phyloP scores from a whole-genome alignment of 2,329 filamentous ascomycete genomes.

The Sphaerostilbella broomeana region DNA sequence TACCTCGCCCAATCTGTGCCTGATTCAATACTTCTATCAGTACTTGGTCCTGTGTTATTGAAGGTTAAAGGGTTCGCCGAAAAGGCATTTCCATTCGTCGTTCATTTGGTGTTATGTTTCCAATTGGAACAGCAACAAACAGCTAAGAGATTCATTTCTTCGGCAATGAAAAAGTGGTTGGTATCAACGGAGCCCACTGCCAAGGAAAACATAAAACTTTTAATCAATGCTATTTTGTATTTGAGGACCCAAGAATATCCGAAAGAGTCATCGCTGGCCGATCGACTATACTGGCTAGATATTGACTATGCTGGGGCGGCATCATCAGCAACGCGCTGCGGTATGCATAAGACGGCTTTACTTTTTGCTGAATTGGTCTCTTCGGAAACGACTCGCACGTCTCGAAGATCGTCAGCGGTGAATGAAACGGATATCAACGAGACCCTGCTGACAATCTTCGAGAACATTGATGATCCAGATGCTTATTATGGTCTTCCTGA shows the following conservation, averaged over 20 bases:
- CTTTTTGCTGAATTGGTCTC: slow-evolving; percentile 71
- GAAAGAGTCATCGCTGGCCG: slow-evolving; percentile 68
- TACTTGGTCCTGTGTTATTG: slow-evolving; percentile 59
- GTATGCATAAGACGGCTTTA: slow-evolving; percentile 81
- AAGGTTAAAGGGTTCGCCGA: slow-evolving; percentile 64
- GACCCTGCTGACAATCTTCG: slow-evolving; percentile 75
- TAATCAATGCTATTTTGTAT: slow-evolving; percentile 78
- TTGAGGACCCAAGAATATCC: slow-evolving; percentile 74
- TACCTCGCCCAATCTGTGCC: slow-evolving; percentile 53
- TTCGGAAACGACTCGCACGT: slow-evolving; percentile 48
- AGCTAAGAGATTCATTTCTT: slow-evolving; percentile 58
- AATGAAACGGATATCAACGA: slow-evolving; percentile 53
- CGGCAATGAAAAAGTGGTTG: slow-evolving; percentile 59
- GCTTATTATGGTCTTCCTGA: slow-evolving; percentile 89
- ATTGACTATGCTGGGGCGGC: slow-evolving; percentile 68
- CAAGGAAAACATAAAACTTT: slow-evolving; percentile 59
- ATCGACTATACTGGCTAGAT: slow-evolving; percentile 79
- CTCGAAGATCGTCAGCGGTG: slow-evolving; percentile 59
- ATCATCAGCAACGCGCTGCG: slow-evolving; percentile 65
- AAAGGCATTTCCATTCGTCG: slow-evolving; percentile 71
- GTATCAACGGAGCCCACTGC: slow-evolving; percentile 30
- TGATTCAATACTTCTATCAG: slow-evolving; percentile 61
- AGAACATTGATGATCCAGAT: slow-evolving; percentile 91
- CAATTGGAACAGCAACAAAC: slow-evolving; percentile 57
- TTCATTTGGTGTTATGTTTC: slow-evolving; percentile 71